A percentile compares a stretch with the other conserved stretches of the same genome.
Evolutionary conservation across 2,329 filamentous ascomycete species (phyloP).

Genomic region (Teratosphaeria nubilosa): DNA sequence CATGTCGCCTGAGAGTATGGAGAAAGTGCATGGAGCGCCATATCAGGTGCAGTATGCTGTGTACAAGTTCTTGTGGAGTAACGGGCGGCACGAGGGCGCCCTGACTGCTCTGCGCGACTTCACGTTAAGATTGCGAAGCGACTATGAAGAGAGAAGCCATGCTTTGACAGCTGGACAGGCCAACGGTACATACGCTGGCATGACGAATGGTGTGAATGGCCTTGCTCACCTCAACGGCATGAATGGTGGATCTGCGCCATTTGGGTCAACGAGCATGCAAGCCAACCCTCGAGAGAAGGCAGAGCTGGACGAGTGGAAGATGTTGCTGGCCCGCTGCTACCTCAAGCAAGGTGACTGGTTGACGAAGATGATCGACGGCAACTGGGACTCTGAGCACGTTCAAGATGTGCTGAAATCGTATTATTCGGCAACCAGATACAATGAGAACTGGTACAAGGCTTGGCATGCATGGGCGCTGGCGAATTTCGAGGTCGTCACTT

Average conservation of each 20-base stretch:
- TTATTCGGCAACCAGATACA: conserved; percentile 82
- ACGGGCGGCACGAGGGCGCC: conserved; percentile 55
- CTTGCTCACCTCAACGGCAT: conserved; percentile 32
- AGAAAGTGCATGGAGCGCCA: conserved; percentile 38
- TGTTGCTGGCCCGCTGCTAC: conserved; percentile 87
- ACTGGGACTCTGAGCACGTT: conserved; percentile 80
- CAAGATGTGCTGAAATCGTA: conserved; percentile 87
- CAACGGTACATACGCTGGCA: conserved; percentile 28
- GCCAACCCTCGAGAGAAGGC: conserved; percentile 28
- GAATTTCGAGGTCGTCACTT: conserved; percentile 96
- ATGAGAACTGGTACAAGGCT: conserved; percentile 94
- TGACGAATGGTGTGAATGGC: conserved; percentile 33
- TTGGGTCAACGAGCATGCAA: conserved; percentile 17
- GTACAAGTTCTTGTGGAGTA: conserved; percentile 93
- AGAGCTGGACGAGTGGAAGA: conserved; percentile 48
- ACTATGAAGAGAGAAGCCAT: conserved; percentile 38
- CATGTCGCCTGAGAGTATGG: conserved; percentile 52
- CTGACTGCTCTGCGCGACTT: conserved; percentile 54
- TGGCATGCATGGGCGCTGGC: conserved; percentile 98
- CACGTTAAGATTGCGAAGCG: conserved; percentile 49
- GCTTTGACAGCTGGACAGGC: conserved; percentile 17
- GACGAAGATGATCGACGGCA: conserved; percentile 69
- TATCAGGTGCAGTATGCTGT: conserved; percentile 92
- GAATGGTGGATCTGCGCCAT: conserved; percentile 26
- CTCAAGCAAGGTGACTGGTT: conserved; percentile 96